Percentiles rank a stretch among this genome's conserved stretches.
Conservation (phyloP, 139 green algal genomes). For the Desmodesmus armatus region DNA sequence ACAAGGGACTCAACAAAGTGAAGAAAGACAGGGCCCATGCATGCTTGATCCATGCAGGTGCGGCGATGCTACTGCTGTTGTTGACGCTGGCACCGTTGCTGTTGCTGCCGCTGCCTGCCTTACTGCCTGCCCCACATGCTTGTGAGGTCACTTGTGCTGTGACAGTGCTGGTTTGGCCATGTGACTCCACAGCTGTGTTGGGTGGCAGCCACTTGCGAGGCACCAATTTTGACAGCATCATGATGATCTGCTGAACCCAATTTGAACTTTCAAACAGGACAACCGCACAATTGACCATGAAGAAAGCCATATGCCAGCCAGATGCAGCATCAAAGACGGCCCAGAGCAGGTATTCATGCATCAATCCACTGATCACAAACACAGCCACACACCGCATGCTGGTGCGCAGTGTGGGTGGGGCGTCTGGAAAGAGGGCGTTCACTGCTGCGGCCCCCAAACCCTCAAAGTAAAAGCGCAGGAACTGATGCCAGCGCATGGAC, state of each 20-base stretch:
- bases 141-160: too few relatives aligned
- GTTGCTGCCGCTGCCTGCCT: too few relatives aligned
- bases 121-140: too few relatives aligned
- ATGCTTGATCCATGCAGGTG: too few relatives aligned
- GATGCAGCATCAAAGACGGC: neutral
- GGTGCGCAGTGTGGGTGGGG: neutral
- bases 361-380: conserved; percentile 23
- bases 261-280: neutral
- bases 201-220: neutral
- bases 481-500: conserved; percentile 24
- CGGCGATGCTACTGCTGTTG: too few relatives aligned
- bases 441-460: neutral
- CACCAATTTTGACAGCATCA: too few relatives aligned
- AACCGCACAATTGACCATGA: conserved; percentile 6
- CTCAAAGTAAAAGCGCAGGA: conserved; percentile 1
- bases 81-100: too few relatives aligned
- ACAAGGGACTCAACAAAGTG: too few relatives aligned
- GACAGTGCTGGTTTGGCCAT: too few relatives aligned
- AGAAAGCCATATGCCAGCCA: neutral
- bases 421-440: neutral
- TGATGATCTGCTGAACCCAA: too few relatives aligned
- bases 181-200: neutral
- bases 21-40: too few relatives aligned
- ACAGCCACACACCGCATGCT: neutral
- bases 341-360: conserved; percentile 23